Percentiles rank a stretch among this genome's conserved stretches.
Conservation (phyloP, 2,329 filamentous ascomycete genomes). For the Aspergillus sp. region DNA sequence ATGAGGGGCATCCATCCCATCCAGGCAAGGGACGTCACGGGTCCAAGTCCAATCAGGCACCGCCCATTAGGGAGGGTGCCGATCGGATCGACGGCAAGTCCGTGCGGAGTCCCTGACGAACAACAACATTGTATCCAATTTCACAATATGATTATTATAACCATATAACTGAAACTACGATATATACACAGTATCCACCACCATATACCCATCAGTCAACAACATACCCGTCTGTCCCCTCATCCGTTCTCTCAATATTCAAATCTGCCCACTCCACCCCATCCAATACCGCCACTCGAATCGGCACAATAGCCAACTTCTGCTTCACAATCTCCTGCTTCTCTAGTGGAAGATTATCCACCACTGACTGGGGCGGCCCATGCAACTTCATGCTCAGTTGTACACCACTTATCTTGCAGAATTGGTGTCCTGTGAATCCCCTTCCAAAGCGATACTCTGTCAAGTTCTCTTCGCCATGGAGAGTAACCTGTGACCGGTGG, state of each 20-base stretch:
- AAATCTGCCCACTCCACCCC: not conserved
- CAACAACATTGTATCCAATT: not conserved
- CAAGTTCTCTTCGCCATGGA: not conserved
- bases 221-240: not conserved
- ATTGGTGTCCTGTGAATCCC: not conserved
- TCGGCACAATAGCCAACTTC: not conserved
- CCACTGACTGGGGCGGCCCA: not conserved
- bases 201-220: not conserved
- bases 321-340: not conserved
- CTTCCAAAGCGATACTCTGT: not conserved
- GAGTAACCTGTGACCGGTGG: not conserved
- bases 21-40: not conserved
- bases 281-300: not conserved
- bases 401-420: not conserved
- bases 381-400: not conserved
- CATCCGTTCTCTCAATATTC: not conserved
- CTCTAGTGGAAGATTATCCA: not conserved
- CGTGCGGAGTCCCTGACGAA: not conserved
- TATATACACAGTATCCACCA: too few relatives aligned
- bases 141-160: too few relatives aligned
- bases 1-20: not conserved
- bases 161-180: too few relatives aligned
- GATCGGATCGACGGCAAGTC: not conserved
- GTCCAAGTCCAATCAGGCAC: constrained; percentile 5
- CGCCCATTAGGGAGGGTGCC: not conserved